Base-by-base conservation (phyloP, 106 monocot species). In the Apostasia ramifera region DNA sequence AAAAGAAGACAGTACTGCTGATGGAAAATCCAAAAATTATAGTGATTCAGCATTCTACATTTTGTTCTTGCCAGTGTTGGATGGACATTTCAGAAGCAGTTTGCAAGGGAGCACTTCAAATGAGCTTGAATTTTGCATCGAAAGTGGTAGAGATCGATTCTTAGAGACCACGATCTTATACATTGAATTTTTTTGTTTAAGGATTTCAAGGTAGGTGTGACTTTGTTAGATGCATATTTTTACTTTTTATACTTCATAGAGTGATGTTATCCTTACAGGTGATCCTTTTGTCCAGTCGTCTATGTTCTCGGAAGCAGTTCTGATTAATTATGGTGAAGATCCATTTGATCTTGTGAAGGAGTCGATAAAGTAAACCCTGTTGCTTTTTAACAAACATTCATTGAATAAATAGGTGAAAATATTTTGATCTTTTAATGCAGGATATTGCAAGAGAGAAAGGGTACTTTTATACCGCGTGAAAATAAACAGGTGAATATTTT, bases 91-190 rank as follows among this genome's bases (percentile, higher is more conserved):
- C 15, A 71, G 79, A 46, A 79, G 71, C 71, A 83, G 83, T 69
- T 72, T 83, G 52, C 83, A 83, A 63, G 83, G 83, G 64, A 83
- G 76, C 26, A 79, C 83, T 8, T 68, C 74, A 45, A 57, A 83
- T 69, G 83, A 83, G 54, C 83, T 83, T 51, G 75, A 83, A 58
- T 79, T 79, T 47, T 83, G 83, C 72, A 72, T 79, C 6, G 83
- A 83, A 69, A 83, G 83, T 40, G 83, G 79, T 83, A 79, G 70
- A 13, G 40, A 59, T 59, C 47, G 14, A 57, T 49, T 48, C 26
- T 59, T 44, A 14, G 3, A 65, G 69, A 68, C 45, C 70, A 50
- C 57, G 63, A 41, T 76, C 45, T 67, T 61, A 39, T 58, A 55
- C 49, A n/a, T 73, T 45, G 15, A 53, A 45, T 55, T 54, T 53